phyloP scores from a whole-genome alignment of 768 basidiomycete species.

The Leccinum olivaceopallidum region DNA sequence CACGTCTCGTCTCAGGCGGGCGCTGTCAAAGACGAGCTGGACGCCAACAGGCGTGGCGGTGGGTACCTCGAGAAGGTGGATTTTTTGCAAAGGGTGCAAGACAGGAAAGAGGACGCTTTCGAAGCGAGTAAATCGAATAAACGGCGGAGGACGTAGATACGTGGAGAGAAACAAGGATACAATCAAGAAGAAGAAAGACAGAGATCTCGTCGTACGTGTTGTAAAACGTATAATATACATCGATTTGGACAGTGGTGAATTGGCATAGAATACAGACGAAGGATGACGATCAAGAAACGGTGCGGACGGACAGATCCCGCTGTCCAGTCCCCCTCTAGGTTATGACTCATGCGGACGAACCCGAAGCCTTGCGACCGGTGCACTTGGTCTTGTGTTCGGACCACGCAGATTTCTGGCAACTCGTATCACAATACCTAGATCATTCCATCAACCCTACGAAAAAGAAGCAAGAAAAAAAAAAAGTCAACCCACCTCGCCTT shows the following conservation, averaged over 20 bases:
- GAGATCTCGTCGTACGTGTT: neutral
- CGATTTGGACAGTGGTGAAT: neutral
- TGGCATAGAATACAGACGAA: conserved; percentile 1
- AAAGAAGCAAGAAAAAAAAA: neutral
- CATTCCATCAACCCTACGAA: neutral
- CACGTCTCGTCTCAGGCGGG: conserved; percentile 51
- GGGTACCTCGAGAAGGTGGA: conserved; percentile 87
- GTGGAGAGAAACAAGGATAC: neutral
- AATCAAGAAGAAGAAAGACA: neutral
- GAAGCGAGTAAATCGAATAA: conserved; percentile 59
- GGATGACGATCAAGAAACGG: neutral
- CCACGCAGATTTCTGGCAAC: conserved; percentile 19
- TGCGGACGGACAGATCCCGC: conserved; percentile 5
- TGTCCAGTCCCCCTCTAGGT: neutral
- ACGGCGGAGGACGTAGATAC: conserved; percentile 36
- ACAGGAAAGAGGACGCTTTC: conserved; percentile 63
- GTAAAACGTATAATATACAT: conserved; percentile 11
- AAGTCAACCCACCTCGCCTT: conserved; percentile 36
- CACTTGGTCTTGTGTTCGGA: conserved; percentile 17
- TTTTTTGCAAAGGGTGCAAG: conserved; percentile 75
- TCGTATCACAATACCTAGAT: conserved; percentile 17
- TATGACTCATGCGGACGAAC: neutral
- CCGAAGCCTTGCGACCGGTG: conserved; percentile 5
- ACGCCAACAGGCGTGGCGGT: conserved; percentile 68
- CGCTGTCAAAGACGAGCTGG: conserved; percentile 67